Conservation (phyloP, 352 stramenopile genomes). For the Phytophthora nicotianae region DNA sequence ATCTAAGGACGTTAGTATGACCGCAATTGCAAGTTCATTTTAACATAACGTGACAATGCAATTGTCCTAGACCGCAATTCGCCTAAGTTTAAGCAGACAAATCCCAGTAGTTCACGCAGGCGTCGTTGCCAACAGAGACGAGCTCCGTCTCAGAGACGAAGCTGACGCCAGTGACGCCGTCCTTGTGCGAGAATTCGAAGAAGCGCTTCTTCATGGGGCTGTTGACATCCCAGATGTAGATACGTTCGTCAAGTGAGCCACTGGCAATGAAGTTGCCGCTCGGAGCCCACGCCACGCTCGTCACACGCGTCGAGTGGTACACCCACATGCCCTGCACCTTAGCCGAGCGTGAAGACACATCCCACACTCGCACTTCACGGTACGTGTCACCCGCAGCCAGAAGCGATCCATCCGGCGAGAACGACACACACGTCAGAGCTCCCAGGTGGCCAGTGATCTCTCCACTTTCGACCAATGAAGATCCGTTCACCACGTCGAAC, state of each 20-base stretch:
- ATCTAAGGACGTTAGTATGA: not conserved
- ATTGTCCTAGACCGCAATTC: not conserved
- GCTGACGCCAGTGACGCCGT: slow-evolving; percentile 75
- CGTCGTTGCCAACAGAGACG: slow-evolving; percentile 83
- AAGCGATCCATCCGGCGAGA: slow-evolving; percentile 83
- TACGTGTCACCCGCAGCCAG: slow-evolving; percentile 89
- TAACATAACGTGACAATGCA: slow-evolving; percentile 5
- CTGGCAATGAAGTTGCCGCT: slow-evolving; percentile 92
- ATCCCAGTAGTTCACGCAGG: slow-evolving; percentile 82
- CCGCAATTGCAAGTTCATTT: not conserved
- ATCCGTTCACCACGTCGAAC: slow-evolving; percentile 76
- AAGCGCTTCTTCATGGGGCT: slow-evolving; percentile 66
- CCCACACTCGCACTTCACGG: slow-evolving; percentile 92
- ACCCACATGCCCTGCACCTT: slow-evolving; percentile 95
- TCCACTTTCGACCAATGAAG: slow-evolving; percentile 60
- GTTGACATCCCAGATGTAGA: slow-evolving; percentile 96
- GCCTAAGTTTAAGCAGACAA: slow-evolving; percentile 38
- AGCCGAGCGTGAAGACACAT: slow-evolving; percentile 77
- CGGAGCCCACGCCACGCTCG: slow-evolving; percentile 92
- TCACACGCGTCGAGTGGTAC: slow-evolving; percentile 96
- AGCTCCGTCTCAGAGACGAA: slow-evolving; percentile 78
- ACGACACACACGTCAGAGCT: slow-evolving; percentile 77
- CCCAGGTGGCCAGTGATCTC: slow-evolving; percentile 79
- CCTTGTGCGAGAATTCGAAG: slow-evolving; percentile 86
- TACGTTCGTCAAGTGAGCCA: slow-evolving; percentile 93